Evolutionary conservation across 139 green algal genomes (phyloP).

Genomic region (Chlamydomonas sphaeroides): DNA sequence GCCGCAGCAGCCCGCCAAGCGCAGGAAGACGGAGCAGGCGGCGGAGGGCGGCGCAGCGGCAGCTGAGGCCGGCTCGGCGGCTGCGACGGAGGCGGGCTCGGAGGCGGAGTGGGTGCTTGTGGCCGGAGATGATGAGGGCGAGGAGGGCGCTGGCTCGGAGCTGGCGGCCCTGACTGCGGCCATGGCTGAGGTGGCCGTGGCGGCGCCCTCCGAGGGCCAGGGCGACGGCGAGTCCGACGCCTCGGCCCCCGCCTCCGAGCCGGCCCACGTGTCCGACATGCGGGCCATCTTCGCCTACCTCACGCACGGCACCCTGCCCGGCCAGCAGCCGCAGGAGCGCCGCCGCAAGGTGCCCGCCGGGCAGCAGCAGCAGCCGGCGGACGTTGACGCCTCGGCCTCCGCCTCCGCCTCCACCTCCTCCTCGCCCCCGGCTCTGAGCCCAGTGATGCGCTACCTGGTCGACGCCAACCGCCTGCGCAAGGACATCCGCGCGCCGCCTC

Average conservation of each 20-base stretch:
- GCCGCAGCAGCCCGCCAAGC: not conserved
- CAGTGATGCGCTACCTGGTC: not conserved
- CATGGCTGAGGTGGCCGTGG: not conserved
- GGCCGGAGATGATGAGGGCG: not conserved
- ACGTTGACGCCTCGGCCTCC: not conserved
- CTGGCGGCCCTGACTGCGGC: not conserved
- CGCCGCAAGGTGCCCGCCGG: not conserved
- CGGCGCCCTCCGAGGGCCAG: not conserved
- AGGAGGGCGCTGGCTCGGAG: not conserved
- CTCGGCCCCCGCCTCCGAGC: not conserved
- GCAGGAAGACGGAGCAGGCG: not conserved
- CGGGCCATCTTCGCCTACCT: not conserved
- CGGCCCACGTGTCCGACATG: not conserved
- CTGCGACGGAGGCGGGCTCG: not conserved
- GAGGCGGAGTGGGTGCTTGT: not conserved
- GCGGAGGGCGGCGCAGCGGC: not conserved
- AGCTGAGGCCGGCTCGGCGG: not conserved
- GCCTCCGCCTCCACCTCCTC: not conserved
- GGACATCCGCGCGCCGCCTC: not conserved
- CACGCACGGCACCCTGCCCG: not conserved
- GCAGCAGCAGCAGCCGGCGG: not conserved
- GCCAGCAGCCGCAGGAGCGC: not conserved
- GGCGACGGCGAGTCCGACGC: not conserved
- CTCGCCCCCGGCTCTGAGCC: not conserved
- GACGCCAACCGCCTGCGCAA: slow-evolving; percentile 10